Percentiles rank a stretch among this genome's conserved stretches.
Conservation (phyloP, 345 rosid genomes). For the Citropsis articulata region DNA sequence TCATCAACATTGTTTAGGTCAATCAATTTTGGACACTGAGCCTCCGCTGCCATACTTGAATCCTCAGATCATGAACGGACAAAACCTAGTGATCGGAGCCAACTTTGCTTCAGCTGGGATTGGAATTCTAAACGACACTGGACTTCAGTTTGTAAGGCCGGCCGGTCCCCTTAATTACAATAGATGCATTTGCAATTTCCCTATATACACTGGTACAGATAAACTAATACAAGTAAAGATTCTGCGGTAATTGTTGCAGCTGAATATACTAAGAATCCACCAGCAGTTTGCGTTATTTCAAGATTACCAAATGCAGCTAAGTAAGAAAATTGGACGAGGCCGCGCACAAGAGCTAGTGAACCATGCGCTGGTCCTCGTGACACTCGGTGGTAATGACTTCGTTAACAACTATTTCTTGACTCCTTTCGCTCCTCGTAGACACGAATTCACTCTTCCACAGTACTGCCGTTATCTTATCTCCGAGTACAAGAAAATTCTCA, state of each 20-base stretch:
- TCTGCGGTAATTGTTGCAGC: constrained; percentile 27
- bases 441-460: constrained; percentile 48
- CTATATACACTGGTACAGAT: background rate
- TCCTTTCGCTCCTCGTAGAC: constrained; percentile 48
- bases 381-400: constrained; percentile 81
- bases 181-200: background rate
- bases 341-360: constrained; percentile 45
- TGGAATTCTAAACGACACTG: constrained; percentile 87
- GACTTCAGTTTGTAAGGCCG: constrained; percentile 73
- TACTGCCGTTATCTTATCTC: constrained; percentile 46
- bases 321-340: constrained; percentile 46
- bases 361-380: constrained; percentile 55
- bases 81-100: constrained; percentile 64
- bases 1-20: constrained; percentile 33
- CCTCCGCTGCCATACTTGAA: constrained; percentile 73
- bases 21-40: constrained; percentile 50
- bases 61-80: constrained; percentile 47
- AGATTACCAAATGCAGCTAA: constrained; percentile 50
- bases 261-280: constrained; percentile 62
- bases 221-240: too few species aligned
- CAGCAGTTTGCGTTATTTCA: constrained; percentile 57
- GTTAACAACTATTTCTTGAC: constrained; percentile 81
- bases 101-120: constrained; percentile 93
- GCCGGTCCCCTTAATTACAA: too few species aligned
- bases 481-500: constrained; percentile 47